These are phyloP conservation scores for Diaporthe sp. DNA, from an alignment of 2,329 filamentous ascomycete species.

Conservation along the genomic window DNA sequence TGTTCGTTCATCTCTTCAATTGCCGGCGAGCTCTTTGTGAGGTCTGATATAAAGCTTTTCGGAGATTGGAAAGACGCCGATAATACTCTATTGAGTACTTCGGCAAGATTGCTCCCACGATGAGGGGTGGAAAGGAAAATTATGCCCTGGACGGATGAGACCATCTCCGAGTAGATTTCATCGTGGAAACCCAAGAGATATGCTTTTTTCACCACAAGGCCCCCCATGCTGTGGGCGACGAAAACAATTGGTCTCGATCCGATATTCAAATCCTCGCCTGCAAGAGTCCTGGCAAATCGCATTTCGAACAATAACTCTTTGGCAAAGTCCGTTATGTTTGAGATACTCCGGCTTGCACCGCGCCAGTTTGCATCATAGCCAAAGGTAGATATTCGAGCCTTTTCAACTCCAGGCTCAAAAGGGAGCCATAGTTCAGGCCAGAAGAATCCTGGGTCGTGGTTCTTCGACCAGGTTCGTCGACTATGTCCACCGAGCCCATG, in stretches of 20 bases:
- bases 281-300: not conserved
- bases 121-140: slow-evolving; percentile 53
- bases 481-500: not conserved
- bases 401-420: not conserved
- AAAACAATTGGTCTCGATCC: not conserved
- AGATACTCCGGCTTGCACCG: no score
- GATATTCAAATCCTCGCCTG: not conserved
- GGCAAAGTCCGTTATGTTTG: not conserved
- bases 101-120: slow-evolving; percentile 48
- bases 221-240: slow-evolving; percentile 23
- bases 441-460: not conserved
- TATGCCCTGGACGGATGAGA: slow-evolving; percentile 32
- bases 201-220: slow-evolving; percentile 1
- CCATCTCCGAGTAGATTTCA: not conserved
- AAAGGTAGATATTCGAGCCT: not conserved
- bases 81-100: slow-evolving; percentile 48
- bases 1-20: slow-evolving; percentile 12
- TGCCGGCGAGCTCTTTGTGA: not conserved
- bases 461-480: not conserved
- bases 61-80: slow-evolving; percentile 2
- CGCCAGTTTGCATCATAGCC: slow-evolving; percentile 3
- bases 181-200: slow-evolving; percentile 46
- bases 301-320: slow-evolving; percentile 4
- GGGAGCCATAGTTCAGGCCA: not conserved
- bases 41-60: not conserved